Evolutionary conservation across 805 yeast genomes (phyloP), one percentile per base, ranked within the genome.

Genomic region (Lachancea waltii): DNA sequence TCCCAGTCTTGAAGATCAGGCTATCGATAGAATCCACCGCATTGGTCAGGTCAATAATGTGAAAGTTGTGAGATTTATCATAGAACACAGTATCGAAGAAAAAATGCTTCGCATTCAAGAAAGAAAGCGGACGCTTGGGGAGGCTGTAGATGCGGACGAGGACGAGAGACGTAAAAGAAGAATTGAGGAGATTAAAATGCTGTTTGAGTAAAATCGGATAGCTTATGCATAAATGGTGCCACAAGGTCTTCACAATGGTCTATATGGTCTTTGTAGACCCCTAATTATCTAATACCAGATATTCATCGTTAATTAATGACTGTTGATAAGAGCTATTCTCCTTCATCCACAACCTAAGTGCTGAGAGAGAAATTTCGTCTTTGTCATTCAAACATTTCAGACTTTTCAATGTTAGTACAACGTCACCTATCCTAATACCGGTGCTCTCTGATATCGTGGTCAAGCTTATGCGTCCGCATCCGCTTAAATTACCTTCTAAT

Each of bases 21-120:
- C 97, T 1, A 97, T 92, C 66, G 98, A 90, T 64, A 81, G 98
- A 65, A 97, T 97, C 0, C 98, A 90, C 64, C 79, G 98, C 67
- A 90, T 90, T 61, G 98, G 98, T 26, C 97, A 89, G 55, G 65
- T 65, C 8, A 73, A 69, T 18, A 70, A 70, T 29, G 97, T 90
- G 10, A 75, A 73, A 44, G 87, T 89, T 21, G 67, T 76, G 2
- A 63, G 97, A 42, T 89, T 89, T 52, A 85, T 89, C 30, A 78
- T 89, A 62, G 80, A 80, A 48, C 77, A 78, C 33, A 78, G 90
- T 42, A 84, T 89, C 16, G 97, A 89, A 56, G 92, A 81, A 44
- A 77, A 86, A 49, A 90, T 89, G 92, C 66, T 90, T 34, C 70
- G 75, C 45, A 84, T 90, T 27, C 97, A 89, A 57, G 95, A 85